Base-by-base conservation (phyloP, 108 stramenopile species). In the Asterionellopsis glacialis region DNA sequence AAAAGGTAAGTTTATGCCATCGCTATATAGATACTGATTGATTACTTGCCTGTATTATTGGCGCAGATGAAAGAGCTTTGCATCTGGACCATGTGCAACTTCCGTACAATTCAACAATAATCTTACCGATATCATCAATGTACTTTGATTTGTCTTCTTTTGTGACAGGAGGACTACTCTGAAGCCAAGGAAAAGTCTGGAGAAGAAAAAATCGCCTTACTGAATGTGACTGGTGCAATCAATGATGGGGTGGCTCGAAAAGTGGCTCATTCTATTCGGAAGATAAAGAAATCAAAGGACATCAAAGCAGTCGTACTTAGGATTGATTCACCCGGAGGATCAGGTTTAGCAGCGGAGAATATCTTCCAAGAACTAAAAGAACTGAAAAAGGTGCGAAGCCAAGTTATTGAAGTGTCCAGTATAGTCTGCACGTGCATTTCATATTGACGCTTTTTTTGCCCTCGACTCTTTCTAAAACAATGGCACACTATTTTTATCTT, bases 251-350 rank as follows among this genome's bases (percentile, higher is more conserved):
- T 59, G 59, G 77, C 85, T 12, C 70, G 64, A 45, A 68, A 69
- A 55, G 47, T 79, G 6, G 74, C 76, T 42, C 43, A 65, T 19
- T 55, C 81, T 7, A 43, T 90, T 21, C 76, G 84, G 49, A 55
- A 83, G 45, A 73, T 87, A 21, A 79, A 74, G 52, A 63, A 71
- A 41, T 70, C 75, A 39, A 57, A 76, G 40, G 59, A 68, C 50
- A 64, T 87, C 38, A 83, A 87, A 64, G 67, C 65, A 41, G 60
- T 90, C 13, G 84, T 90, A 1, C 51, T 90, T 43, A 65, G 85
- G 11, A 75, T 90, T 4, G 77, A 87, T 65, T 83, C 81, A 15
- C 82, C 83, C 9, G 89, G 89, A 41, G 89, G 89, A 14, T 44
- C 65, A 22, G 80, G 83, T 26, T 65, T 60, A 23, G 85, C 89